Conservation (phyloP, 495 filamentous ascomycete species). For the Rhizodiscina lignyota region DNA sequence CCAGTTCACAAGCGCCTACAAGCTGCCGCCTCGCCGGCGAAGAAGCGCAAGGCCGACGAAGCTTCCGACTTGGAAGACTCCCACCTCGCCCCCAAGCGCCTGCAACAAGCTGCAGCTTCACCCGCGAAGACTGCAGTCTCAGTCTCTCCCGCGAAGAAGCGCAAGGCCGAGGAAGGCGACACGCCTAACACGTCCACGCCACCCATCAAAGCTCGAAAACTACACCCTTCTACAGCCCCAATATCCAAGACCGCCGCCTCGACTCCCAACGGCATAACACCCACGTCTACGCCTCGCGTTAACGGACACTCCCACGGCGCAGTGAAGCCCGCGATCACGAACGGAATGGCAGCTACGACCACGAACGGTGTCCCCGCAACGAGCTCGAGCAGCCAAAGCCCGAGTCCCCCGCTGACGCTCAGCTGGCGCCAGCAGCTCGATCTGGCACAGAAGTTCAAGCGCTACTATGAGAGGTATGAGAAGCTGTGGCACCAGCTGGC, state of each 20-base stretch:
- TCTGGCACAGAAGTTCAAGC: conserved; percentile 12
- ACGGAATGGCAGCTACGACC: not conserved
- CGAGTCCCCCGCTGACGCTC: too few relatives aligned
- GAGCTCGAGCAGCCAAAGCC: too few relatives aligned
- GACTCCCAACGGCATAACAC: not conserved
- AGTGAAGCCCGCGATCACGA: not conserved
- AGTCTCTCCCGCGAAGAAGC: not conserved
- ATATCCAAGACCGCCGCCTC: not conserved
- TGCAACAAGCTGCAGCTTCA: too few relatives aligned
- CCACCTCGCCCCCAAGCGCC: too few relatives aligned
- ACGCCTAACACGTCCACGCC: not conserved
- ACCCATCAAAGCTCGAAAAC: too few relatives aligned
- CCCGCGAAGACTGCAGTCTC: not conserved
- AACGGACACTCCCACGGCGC: too few relatives aligned
- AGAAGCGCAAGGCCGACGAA: not conserved
- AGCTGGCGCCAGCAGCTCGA: conserved; percentile 15
- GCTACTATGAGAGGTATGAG: conserved; percentile 14
- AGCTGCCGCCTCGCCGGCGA: conserved; percentile 7
- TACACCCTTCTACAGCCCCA: not conserved
- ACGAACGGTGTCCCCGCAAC: not conserved
- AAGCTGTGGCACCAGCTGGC: conserved; percentile 12
- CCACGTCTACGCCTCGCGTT: not conserved
- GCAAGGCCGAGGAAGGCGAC: not conserved
- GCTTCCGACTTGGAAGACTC: not conserved
- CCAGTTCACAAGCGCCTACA: conserved; percentile 13